Percentiles rank a stretch among this genome's conserved stretches.
Conservation (phyloP, 1,139 yeast species). For the Diutina sp. region DNA sequence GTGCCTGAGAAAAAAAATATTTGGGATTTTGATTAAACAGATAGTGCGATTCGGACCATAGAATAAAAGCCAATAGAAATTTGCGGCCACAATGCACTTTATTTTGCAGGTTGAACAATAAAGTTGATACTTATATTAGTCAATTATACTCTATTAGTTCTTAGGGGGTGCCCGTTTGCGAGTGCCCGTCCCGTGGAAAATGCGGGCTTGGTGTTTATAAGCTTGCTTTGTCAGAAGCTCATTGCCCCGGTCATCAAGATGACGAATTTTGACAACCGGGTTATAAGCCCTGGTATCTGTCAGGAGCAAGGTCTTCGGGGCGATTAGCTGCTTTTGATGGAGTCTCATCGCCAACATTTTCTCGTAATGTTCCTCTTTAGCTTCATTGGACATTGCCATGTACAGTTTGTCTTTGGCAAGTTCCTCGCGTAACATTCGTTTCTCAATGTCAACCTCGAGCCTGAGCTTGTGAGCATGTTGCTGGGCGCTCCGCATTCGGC, state of each 20-base stretch:
- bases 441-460: slow-evolving; percentile 23
- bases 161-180: neutral
- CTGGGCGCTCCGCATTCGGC: slow-evolving; percentile 12
- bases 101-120: neutral
- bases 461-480: slow-evolving; percentile 21
- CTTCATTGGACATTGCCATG: slow-evolving; percentile 17
- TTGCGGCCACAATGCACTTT: neutral
- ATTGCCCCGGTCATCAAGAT: slow-evolving; percentile 63
- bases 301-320: slow-evolving; percentile 1
- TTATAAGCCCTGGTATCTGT: slow-evolving; percentile 25
- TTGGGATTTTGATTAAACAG: neutral
- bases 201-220: slow-evolving; percentile 71
- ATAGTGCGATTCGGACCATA: neutral
- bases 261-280: slow-evolving; percentile 53
- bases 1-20: neutral
- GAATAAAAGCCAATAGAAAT: neutral
- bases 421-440: slow-evolving; percentile 27
- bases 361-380: slow-evolving; percentile 17
- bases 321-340: slow-evolving; percentile 16
- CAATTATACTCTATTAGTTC: neutral
- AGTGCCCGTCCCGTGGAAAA: slow-evolving; percentile 59
- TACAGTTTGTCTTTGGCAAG: slow-evolving; percentile 18
- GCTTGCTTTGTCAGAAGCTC: slow-evolving; percentile 63
- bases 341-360: slow-evolving; percentile 16
- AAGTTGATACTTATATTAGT: neutral